These are phyloP conservation scores for Hevea brasiliensis DNA, from an alignment of 345 rosid species.

Conservation along the genomic window DNA sequence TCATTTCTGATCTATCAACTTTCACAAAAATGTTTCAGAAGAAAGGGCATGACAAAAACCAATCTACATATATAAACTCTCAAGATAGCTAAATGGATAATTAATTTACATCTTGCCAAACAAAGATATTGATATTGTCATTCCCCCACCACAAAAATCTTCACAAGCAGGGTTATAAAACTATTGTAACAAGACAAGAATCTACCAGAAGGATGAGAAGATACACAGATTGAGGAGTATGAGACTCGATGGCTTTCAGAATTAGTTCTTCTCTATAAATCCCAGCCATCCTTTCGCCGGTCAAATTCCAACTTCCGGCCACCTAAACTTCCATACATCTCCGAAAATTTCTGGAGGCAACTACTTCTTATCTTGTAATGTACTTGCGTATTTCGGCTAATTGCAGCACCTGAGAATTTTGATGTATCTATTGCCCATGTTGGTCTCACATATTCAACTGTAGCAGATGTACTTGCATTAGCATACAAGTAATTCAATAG, in stretches of 20 bases:
- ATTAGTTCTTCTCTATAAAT: slow-evolving; percentile 44
- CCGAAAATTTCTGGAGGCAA: slow-evolving; percentile 60
- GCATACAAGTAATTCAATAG: slow-evolving; percentile 78
- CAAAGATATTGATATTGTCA: slow-evolving; percentile 2
- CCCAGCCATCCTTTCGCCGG: slow-evolving; percentile 86
- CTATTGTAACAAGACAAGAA: slow-evolving; percentile 14
- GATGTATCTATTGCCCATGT: slow-evolving; percentile 86
- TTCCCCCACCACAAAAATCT: too few relatives aligned
- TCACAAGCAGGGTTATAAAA: slow-evolving; percentile 18
- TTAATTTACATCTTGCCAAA: slow-evolving; percentile 24
- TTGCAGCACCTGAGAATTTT: slow-evolving; percentile 76
- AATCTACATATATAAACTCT: slow-evolving; percentile 12
- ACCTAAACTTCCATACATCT: slow-evolving; percentile 67
- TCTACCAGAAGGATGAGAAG: slow-evolving; percentile 7
- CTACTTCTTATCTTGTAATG: slow-evolving; percentile 74
- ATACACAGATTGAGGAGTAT: slow-evolving; percentile 1
- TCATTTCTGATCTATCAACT: background rate
- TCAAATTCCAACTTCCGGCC: slow-evolving; percentile 61
- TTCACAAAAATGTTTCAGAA: too few relatives aligned
- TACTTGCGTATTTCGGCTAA: slow-evolving; percentile 67
- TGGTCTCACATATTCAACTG: slow-evolving; percentile 87
- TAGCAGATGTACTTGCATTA: slow-evolving; percentile 56
- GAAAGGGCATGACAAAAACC: background rate
- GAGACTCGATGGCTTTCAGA: background rate
- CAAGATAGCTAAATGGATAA: too few relatives aligned